Evolutionary conservation across 2,329 filamentous ascomycete genomes (phyloP).

Genomic region (Fusarium humuli): DNA sequence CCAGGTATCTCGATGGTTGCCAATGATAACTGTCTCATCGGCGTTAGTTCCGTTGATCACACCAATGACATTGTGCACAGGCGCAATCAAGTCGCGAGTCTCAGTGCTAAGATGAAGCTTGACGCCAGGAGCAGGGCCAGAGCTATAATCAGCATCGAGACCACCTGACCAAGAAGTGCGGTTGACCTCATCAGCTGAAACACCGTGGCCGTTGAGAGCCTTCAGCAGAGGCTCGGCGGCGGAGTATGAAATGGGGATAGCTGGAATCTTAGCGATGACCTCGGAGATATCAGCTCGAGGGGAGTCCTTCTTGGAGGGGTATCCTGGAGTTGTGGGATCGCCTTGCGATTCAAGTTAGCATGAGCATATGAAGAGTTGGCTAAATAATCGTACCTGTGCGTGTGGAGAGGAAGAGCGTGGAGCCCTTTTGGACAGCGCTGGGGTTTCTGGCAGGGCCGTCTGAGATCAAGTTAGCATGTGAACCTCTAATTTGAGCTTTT

Average conservation of each 20-base stretch:
- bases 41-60: conserved; percentile 80
- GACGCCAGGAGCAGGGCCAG: conserved; percentile 63
- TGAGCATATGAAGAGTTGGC: too few species aligned
- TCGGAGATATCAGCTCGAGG: conserved; percentile 71
- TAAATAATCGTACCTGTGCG: conserved; percentile 55
- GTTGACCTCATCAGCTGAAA: conserved; percentile 74
- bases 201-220: conserved; percentile 80
- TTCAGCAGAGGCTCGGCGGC: conserved; percentile 83
- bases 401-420: conserved; percentile 75
- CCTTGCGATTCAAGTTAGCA: too few species aligned
- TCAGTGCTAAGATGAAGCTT: conserved; percentile 74
- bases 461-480: too few species aligned
- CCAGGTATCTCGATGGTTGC: conserved; percentile 78
- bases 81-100: conserved; percentile 76
- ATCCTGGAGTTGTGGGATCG: conserved; percentile 84
- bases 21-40: conserved; percentile 78
- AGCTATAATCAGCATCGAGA: conserved; percentile 57
- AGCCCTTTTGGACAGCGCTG: conserved; percentile 82
- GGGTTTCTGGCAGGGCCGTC: conserved; percentile 80
- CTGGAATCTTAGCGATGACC: conserved; percentile 80
- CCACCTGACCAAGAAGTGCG: conserved; percentile 68
- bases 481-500: too few species aligned
- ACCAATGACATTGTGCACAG: conserved; percentile 83
- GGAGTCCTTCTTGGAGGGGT: conserved; percentile 79
- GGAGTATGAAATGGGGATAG: conserved; percentile 81